Percentiles rank a stretch among this genome's conserved stretches.
Evolutionary conservation across 768 basidiomycete genomes (phyloP).

Genomic region (Candolleomyces aberdarensis): DNA sequence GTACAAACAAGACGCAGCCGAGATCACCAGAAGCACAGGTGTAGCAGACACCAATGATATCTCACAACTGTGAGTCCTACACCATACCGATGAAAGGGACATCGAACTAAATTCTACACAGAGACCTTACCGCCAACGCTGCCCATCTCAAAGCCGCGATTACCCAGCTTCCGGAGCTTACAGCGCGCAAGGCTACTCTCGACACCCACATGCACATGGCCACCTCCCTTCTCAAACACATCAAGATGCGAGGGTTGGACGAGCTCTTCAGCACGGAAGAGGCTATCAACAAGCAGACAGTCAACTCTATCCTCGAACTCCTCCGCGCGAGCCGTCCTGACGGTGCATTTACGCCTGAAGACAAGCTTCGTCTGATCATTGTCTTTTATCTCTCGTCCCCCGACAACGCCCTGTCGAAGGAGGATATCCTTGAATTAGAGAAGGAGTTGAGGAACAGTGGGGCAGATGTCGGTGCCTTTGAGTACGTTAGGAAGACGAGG

Average conservation of each 20-base stretch:
- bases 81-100: not conserved
- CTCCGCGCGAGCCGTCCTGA: slow-evolving; percentile 72
- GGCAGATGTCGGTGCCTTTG: slow-evolving; percentile 78
- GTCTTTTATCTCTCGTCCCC: slow-evolving; percentile 90
- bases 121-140: slow-evolving; percentile 92
- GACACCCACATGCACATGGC: slow-evolving; percentile 99
- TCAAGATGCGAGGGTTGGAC: slow-evolving; percentile 92
- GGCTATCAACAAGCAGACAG: slow-evolving; percentile 77
- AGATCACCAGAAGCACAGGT: slow-evolving; percentile 94
- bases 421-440: slow-evolving; percentile 86
- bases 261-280: slow-evolving; percentile 98
- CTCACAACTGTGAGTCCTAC: slow-evolving; percentile 72
- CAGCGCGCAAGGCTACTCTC: slow-evolving; percentile 92
- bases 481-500: slow-evolving; percentile 87
- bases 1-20: slow-evolving; percentile 94
- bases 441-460: slow-evolving; percentile 81
- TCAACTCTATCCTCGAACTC: slow-evolving; percentile 79
- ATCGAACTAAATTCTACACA: slow-evolving; percentile 18
- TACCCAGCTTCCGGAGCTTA: slow-evolving; percentile 93
- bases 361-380: slow-evolving; percentile 93
- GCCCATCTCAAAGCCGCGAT: slow-evolving; percentile 95
- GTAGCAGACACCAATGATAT: slow-evolving; percentile 96
- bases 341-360: slow-evolving; percentile 63
- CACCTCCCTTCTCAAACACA: slow-evolving; percentile 89
- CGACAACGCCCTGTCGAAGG: slow-evolving; percentile 78